Conservation (phyloP, 2,329 filamentous ascomycete species). For the Aspergillus uvarum region DNA sequence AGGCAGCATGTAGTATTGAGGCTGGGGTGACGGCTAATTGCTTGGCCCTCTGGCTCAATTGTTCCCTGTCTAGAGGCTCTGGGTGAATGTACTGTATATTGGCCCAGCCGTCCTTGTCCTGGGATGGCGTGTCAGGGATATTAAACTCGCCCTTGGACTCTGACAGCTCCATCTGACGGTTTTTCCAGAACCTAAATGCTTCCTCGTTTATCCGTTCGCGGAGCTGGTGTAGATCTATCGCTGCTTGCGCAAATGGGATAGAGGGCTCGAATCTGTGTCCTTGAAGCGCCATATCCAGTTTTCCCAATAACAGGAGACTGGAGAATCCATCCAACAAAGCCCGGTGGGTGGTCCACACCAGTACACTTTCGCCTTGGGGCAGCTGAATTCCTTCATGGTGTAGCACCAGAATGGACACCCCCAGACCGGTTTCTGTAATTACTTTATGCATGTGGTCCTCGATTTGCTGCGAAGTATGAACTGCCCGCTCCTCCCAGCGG, state of each 20-base stretch:
- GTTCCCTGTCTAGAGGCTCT: neutral
- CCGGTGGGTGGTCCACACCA: slow-evolving; percentile 38
- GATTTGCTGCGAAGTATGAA: neutral
- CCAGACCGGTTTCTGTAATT: neutral
- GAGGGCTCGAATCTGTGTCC: slow-evolving; percentile 7
- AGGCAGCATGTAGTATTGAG: slow-evolving; percentile 7
- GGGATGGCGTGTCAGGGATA: neutral
- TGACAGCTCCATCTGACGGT: too few relatives aligned
- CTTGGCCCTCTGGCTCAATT: neutral
- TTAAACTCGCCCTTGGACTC: too few relatives aligned
- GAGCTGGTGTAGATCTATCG: neutral
- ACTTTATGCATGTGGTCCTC: neutral
- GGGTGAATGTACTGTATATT: neutral
- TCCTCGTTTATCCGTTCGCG: too few relatives aligned
- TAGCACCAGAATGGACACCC: slow-evolving; percentile 7
- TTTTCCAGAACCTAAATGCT: too few relatives aligned
- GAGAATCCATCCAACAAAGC: slow-evolving; percentile 36
- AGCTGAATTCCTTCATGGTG: neutral
- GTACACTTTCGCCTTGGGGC: neutral
- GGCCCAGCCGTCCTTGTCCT: neutral
- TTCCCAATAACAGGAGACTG: slow-evolving; percentile 18
- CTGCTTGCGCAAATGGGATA: slow-evolving; percentile 5
- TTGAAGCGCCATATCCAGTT: slow-evolving; percentile 19
- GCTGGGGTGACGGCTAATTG: slow-evolving; percentile 3
- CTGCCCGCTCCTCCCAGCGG: too few relatives aligned